Conservation (phyloP, 192 early-diverging fungal genomes). For the Coemansia sp. region DNA sequence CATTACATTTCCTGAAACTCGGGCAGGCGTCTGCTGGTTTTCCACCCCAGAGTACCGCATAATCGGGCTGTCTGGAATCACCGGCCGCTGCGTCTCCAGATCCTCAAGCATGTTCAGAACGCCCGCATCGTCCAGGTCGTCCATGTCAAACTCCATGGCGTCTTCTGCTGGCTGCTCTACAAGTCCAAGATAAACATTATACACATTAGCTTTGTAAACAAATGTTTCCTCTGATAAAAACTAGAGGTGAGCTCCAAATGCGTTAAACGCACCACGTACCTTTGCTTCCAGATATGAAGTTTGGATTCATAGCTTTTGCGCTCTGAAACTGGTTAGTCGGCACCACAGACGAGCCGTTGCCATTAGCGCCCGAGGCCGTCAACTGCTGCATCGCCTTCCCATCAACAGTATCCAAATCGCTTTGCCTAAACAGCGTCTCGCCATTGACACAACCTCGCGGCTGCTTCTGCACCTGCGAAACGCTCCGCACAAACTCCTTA, state of each 20-base stretch:
- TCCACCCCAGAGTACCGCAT: constrained; percentile 3
- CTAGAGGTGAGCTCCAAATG: neutral
- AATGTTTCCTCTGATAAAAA: neutral
- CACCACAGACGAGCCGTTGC: neutral
- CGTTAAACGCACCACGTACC: constrained; percentile 4
- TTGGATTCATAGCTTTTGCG: neutral
- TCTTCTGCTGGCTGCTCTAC: constrained; percentile 7
- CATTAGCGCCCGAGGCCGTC: neutral
- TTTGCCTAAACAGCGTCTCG: constrained; percentile 31
- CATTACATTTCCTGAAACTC: neutral
- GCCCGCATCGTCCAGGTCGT: constrained; percentile 27
- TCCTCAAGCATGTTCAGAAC: constrained; percentile 33
- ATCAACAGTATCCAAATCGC: constrained; percentile 24
- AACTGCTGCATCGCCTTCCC: neutral
- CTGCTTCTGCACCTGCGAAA: constrained; percentile 43
- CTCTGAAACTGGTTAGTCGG: neutral
- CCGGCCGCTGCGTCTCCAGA: constrained; percentile 38
- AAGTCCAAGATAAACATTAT: neutral
- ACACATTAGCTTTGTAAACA: neutral
- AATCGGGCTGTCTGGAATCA: constrained; percentile 37
- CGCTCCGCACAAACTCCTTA: constrained; percentile 62
- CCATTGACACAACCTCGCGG: constrained; percentile 24
- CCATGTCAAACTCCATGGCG: constrained; percentile 41
- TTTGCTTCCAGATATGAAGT: neutral
- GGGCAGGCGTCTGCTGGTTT: constrained; percentile 10